These are phyloP conservation scores for Colletotrichum siamense DNA, from an alignment of 2,329 filamentous ascomycete species.

Conservation along the genomic window DNA sequence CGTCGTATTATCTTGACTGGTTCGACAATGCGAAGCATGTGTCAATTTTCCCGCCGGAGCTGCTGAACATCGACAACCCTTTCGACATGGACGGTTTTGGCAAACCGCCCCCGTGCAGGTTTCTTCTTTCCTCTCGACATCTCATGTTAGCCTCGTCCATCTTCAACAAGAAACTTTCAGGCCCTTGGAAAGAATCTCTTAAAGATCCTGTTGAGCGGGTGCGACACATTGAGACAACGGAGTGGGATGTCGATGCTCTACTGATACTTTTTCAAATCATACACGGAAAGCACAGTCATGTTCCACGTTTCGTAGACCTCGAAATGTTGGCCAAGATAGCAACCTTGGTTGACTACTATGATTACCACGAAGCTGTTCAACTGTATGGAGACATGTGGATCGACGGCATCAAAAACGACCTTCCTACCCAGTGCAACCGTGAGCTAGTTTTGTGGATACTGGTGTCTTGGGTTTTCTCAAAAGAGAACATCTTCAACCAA, in stretches of 20 bases:
- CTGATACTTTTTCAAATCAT: not conserved
- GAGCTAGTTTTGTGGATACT: not conserved
- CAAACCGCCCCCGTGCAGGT: not conserved
- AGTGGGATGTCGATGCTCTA: not conserved
- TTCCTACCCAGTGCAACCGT: not conserved
- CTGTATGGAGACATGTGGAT: not conserved
- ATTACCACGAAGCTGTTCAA: not conserved
- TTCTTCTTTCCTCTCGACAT: not conserved
- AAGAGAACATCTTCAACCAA: not conserved
- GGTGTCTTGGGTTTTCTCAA: not conserved
- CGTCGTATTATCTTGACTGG: too few relatives aligned
- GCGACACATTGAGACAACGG: not conserved
- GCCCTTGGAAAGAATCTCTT: not conserved
- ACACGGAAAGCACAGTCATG: too few relatives aligned
- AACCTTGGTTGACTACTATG: not conserved
- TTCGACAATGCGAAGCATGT: too few relatives aligned
- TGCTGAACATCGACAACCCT: not conserved
- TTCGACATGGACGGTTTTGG: not conserved
- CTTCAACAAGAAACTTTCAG: not conserved
- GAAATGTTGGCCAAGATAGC: not conserved
- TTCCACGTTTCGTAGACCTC: not conserved
- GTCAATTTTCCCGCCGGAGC: not conserved
- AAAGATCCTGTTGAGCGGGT: too few relatives aligned
- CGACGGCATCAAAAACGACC: not conserved
- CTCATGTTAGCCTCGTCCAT: not conserved